Base-by-base conservation (phyloP, 352 stramenopile genomes). In the Lagenidium sp. region DNA sequence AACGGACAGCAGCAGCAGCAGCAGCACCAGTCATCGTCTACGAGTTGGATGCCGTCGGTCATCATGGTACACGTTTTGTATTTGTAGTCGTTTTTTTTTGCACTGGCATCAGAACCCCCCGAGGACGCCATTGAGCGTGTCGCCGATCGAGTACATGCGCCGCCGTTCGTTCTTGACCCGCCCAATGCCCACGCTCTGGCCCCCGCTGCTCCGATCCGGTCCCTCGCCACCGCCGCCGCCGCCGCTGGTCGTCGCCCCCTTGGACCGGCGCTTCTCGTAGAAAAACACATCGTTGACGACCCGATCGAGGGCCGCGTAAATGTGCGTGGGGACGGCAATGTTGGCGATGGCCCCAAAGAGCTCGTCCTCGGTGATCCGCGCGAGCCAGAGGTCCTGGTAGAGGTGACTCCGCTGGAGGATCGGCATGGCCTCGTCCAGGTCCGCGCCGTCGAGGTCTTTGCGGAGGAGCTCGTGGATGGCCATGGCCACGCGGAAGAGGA, bases 211-310 rank as follows among this genome's bases (percentile, higher is more conserved):
- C n/a, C n/a, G n/a, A n/a, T n/a, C n/a, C n/a, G n/a, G n/a, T n/a
- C 72, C 75, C 23, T 77, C 65, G 28, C 72, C 83, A 41, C 84
- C 71, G 0, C 75, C 72, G 7, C 72, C 71, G 29, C 64, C 73
- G 13, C 53, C 60, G 6, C 44, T 55, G 18, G 18, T 29, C 11
- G 28, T 20, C 8, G 51, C 54, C n/a, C n/a, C n/a, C 29, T 23
- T 76, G 41, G 2, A 31, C 10, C 39, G 37, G 2, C 66, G 67
- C 48, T 89, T 89, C 30, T 89, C 72, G 44, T 85, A 93, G 39
- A 92, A 93, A 50, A 90, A 90, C 1, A 89, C 80, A 41, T 90
- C 74, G 28, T 90, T 84, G 31, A 90, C 73, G 6, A 89, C 73
- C 1, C 71, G 70, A 41, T 92, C 71, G 12, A 94, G 58, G 2